phyloP scores from a whole-genome alignment of 73 alveolate genomes.

The Strombidium stylifer region DNA sequence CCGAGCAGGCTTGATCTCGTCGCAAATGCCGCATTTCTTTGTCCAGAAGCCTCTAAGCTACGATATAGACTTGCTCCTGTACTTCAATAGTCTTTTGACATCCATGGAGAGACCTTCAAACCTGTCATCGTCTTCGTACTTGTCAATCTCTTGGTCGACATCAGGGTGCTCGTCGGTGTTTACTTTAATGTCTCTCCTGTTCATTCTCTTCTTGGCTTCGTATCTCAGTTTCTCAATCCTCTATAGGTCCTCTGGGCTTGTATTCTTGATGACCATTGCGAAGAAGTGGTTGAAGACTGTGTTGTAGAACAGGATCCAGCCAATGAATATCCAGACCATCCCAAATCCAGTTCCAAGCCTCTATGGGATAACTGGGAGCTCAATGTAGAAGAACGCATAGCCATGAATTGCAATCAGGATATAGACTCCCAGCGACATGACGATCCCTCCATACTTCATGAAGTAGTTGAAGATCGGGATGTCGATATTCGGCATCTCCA shows the following conservation, averaged over 20 bases:
- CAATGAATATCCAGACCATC: background rate
- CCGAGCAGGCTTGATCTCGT: conserved; percentile 86
- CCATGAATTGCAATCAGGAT: background rate
- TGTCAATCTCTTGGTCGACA: background rate
- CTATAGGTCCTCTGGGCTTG: background rate
- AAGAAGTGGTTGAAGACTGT: background rate
- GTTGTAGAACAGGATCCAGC: background rate
- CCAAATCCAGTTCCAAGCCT: background rate
- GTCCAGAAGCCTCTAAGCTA: conserved; percentile 11
- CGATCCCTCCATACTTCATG: background rate
- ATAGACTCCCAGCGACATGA: background rate
- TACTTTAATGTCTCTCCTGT: background rate
- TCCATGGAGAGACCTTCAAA: background rate
- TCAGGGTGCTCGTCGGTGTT: background rate
- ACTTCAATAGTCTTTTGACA: background rate
- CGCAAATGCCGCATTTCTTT: conserved; percentile 86
- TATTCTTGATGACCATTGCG: background rate
- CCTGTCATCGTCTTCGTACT: background rate
- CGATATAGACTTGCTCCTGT: background rate
- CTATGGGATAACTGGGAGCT: background rate
- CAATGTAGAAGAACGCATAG: background rate
- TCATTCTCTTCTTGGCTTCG: background rate
- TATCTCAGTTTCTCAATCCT: background rate
- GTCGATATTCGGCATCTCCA: too few species aligned
- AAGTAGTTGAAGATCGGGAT: too few species aligned